A percentile compares a stretch with the other conserved stretches of the same genome.
Evolutionary conservation across 2,329 filamentous ascomycete genomes (phyloP).

Genomic region (Ilyonectria mors-panacis): DNA sequence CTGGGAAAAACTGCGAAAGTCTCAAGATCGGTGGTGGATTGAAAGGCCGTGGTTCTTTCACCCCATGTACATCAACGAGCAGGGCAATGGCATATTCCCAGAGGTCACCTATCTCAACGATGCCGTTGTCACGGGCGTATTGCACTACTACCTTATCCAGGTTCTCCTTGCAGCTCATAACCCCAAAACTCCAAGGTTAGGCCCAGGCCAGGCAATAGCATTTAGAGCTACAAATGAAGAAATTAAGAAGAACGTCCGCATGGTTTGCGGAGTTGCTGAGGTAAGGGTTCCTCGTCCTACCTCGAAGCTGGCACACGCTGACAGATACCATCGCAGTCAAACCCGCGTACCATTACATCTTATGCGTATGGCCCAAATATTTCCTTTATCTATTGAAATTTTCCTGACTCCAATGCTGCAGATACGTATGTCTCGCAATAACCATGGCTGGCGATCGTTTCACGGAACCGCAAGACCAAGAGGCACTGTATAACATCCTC

Average conservation of each 20-base stretch:
- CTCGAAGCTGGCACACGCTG: background rate
- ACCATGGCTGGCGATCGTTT: slow-evolving; percentile 58
- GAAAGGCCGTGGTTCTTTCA: slow-evolving; percentile 49
- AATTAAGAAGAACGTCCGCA: slow-evolving; percentile 47
- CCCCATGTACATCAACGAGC: slow-evolving; percentile 43
- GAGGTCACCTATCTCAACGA: slow-evolving; percentile 48
- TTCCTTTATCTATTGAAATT: too few relatives aligned
- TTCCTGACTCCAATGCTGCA: slow-evolving; percentile 21
- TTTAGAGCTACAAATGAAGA: slow-evolving; percentile 47
- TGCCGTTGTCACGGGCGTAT: slow-evolving; percentile 47
- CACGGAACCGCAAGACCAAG: slow-evolving; percentile 53
- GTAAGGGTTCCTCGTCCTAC: slow-evolving; percentile 17
- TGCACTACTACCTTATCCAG: slow-evolving; percentile 48
- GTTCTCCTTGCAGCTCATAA: slow-evolving; percentile 49
- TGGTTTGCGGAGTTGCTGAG: slow-evolving; percentile 50
- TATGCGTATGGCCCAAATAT: slow-evolving; percentile 33
- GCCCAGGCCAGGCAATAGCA: slow-evolving; percentile 44
- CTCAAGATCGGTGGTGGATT: slow-evolving; percentile 48
- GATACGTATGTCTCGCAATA: slow-evolving; percentile 49
- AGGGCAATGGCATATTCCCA: slow-evolving; percentile 35
- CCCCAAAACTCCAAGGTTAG: slow-evolving; percentile 46
- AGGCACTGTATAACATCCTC: slow-evolving; percentile 55
- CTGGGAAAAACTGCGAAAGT: slow-evolving; percentile 41
- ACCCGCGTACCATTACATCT: slow-evolving; percentile 40
- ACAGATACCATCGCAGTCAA: slow-evolving; percentile 35